Conservation (phyloP, 2,329 filamentous ascomycete genomes). For the Trichoderma brevicompactum region DNA sequence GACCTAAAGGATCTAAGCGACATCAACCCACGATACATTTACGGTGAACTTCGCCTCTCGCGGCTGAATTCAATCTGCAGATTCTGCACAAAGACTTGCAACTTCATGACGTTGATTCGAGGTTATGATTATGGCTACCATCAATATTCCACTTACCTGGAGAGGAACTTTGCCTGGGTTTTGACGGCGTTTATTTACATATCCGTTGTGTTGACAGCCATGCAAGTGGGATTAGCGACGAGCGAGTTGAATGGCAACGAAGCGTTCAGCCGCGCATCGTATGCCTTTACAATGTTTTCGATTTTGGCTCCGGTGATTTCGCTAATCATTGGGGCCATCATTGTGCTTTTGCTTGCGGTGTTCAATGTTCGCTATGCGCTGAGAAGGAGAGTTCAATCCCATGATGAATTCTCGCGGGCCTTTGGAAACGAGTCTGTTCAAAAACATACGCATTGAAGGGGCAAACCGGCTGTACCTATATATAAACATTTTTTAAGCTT, state of each 20-base stretch:
- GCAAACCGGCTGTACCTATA: too few species aligned
- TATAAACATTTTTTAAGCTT: too few species aligned
- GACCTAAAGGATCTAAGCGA: background rate
- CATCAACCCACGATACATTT: slow-evolving; percentile 7
- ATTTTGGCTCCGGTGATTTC: slow-evolving; percentile 36
- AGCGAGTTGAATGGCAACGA: slow-evolving; percentile 37
- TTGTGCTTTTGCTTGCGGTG: background rate
- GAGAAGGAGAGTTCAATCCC: background rate
- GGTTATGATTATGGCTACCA: slow-evolving; percentile 20
- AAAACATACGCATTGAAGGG: background rate
- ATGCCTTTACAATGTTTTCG: slow-evolving; percentile 53
- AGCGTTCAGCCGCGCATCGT: slow-evolving; percentile 48
- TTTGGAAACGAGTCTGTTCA: background rate
- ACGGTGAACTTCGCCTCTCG: slow-evolving; percentile 4
- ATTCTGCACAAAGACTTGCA: background rate
- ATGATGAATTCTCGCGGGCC: background rate
- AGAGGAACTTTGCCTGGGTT: slow-evolving; percentile 47
- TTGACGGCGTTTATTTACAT: slow-evolving; percentile 47
- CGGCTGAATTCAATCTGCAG: slow-evolving; percentile 6
- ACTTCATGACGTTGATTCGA: background rate
- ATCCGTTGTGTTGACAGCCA: slow-evolving; percentile 51
- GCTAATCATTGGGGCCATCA: background rate
- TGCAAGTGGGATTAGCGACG: slow-evolving; percentile 52
- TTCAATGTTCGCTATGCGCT: slow-evolving; percentile 9
- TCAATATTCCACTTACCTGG: slow-evolving; percentile 25